Evolutionary conservation across 1,284 basidiomycete genomes (phyloP).

Genomic region (Ustilago nuda): DNA sequence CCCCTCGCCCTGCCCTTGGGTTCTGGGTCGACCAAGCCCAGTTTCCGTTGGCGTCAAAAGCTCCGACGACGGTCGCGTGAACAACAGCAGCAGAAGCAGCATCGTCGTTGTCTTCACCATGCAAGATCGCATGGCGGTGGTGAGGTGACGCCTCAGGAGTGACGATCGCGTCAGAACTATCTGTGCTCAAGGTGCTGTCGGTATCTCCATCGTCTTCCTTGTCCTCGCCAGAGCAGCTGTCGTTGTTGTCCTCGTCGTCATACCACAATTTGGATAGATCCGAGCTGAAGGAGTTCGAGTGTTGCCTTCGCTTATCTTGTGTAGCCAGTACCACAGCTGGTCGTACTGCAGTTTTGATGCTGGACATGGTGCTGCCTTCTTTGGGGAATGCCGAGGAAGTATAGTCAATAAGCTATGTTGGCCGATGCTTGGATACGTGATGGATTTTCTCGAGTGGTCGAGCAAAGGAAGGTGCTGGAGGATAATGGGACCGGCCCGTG

Average conservation of each 20-base stretch:
- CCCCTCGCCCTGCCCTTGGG: background rate
- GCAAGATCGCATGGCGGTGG: conserved; percentile 13
- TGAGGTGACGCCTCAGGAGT: conserved; percentile 26
- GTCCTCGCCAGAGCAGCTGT: conserved; percentile 19
- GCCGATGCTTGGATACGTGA: background rate
- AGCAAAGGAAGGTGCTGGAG: background rate
- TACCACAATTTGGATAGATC: conserved; percentile 15
- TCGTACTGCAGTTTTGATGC: background rate
- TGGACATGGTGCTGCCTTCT: conserved; percentile 1
- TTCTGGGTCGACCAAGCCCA: conserved; percentile 21
- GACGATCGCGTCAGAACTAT: conserved; percentile 30
- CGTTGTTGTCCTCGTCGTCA: conserved; percentile 25
- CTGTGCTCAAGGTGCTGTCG: conserved; percentile 26
- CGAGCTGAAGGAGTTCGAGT: conserved; percentile 1
- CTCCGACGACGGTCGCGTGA: conserved; percentile 6
- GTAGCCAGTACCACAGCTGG: background rate
- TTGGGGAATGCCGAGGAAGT: background rate
- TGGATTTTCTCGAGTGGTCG: background rate
- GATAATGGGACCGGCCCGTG: background rate
- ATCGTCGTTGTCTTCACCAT: background rate
- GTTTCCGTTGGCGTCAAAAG: conserved; percentile 23
- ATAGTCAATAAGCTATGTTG: background rate
- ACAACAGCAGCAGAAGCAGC: conserved; percentile 5
- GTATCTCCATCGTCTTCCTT: conserved; percentile 21
- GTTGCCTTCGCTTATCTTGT: background rate